Conservation (phyloP, 225 moss, liverwort and hornwort species). For the Anthoceros angustus region DNA sequence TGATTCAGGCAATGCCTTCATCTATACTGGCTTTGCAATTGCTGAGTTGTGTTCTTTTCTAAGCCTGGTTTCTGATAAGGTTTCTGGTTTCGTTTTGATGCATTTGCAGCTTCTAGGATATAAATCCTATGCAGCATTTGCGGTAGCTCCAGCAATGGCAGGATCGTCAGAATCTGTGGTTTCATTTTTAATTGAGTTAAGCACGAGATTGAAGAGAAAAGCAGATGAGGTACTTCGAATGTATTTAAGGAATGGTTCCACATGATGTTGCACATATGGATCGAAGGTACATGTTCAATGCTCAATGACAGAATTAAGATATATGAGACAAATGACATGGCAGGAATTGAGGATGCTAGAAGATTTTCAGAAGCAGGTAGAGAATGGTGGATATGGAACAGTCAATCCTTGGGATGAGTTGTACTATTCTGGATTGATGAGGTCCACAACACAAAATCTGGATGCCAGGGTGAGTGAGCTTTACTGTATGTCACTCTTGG, state of each 20-base stretch:
- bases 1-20: slow-evolving; percentile 9
- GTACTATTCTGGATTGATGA: slow-evolving; percentile 76
- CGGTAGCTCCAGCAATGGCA: slow-evolving; percentile 80
- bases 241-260: too few species aligned
- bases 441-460: slow-evolving; percentile 58
- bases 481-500: too few species aligned
- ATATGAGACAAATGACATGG: too few species aligned
- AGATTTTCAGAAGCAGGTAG: slow-evolving; percentile 64
- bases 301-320: too few species aligned
- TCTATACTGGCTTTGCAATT: background rate
- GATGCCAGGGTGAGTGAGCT: slow-evolving; percentile 48
- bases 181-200: slow-evolving; percentile 64
- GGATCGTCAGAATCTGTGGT: slow-evolving; percentile 82
- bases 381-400: slow-evolving; percentile 45
- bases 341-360: slow-evolving; percentile 71
- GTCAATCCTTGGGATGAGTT: slow-evolving; percentile 92
- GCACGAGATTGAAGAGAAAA: slow-evolving; percentile 56
- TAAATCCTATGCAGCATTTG: slow-evolving; percentile 82
- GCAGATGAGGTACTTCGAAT: slow-evolving; percentile 54
- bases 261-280: too few species aligned
- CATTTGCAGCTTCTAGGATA: slow-evolving; percentile 69
- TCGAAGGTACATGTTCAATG: too few species aligned
- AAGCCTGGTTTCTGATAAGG: background rate
- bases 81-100: slow-evolving; percentile 5
- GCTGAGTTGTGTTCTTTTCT: background rate